Conservation (phyloP, 2,329 filamentous ascomycete species). For the Talaromyces sp. region DNA sequence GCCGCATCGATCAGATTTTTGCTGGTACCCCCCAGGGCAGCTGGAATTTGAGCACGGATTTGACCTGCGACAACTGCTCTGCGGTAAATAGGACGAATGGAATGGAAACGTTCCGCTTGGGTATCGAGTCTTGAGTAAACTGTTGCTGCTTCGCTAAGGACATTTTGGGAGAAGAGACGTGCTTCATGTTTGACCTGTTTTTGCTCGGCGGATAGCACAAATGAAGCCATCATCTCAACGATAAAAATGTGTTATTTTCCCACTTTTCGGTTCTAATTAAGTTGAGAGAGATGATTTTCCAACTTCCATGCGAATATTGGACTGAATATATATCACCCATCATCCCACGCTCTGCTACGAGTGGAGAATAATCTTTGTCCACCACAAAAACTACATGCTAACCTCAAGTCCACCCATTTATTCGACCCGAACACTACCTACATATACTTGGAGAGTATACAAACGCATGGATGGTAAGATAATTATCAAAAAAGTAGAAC, state of each 20-base stretch:
- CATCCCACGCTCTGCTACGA: too few relatives aligned
- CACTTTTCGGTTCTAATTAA: not conserved
- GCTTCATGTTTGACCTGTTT: not conserved
- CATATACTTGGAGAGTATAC: not conserved
- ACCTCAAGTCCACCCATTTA: too few relatives aligned
- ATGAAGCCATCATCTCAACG: not conserved
- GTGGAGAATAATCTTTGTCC: not conserved
- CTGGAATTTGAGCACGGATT: constrained; percentile 46
- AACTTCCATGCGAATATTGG: too few relatives aligned
- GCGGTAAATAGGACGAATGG: constrained; percentile 45
- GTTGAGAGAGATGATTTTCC: not conserved
- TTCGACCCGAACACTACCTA: too few relatives aligned
- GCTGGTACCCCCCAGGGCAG: constrained; percentile 43
- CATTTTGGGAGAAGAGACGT: not conserved
- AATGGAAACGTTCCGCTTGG: constrained; percentile 42
- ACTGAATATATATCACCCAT: too few relatives aligned
- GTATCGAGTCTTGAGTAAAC: constrained; percentile 20
- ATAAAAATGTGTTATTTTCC: not conserved
- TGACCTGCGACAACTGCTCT: constrained; percentile 42
- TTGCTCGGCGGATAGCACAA: not conserved
- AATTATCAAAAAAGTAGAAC: not conserved
- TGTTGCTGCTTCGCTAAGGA: not conserved
- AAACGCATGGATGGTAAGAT: not conserved
- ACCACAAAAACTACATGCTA: not conserved
- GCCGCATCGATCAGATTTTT: constrained; percentile 45